Conservation (phyloP, 2,329 filamentous ascomycete species). For the Xylogone sp. region DNA sequence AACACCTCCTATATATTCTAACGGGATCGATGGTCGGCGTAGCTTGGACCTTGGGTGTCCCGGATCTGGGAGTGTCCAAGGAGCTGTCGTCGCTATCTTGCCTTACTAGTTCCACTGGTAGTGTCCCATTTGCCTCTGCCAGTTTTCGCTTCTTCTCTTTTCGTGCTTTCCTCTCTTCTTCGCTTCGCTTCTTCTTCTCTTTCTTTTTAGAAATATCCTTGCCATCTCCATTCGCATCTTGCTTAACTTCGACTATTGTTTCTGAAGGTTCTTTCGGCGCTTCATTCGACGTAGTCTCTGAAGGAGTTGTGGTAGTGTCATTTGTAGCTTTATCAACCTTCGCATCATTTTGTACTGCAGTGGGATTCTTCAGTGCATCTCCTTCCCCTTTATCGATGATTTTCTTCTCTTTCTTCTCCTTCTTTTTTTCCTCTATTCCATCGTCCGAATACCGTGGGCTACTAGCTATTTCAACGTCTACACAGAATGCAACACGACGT, state of each 20-base stretch:
- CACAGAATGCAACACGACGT: constrained; percentile 87
- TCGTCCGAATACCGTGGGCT: constrained; percentile 73
- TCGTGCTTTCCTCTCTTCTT: constrained; percentile 86
- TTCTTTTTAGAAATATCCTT: constrained; percentile 65
- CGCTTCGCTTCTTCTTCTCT: constrained; percentile 93
- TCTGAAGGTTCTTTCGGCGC: constrained; percentile 30
- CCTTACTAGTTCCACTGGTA: constrained; percentile 78
- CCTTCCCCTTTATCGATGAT: constrained; percentile 71
- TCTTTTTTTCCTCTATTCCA: constrained; percentile 40
- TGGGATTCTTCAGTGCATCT: constrained; percentile 66
- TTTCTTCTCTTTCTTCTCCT: constrained; percentile 44
- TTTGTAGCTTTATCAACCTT: constrained; percentile 54
- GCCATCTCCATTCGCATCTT: constrained; percentile 26
- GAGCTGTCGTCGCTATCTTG: constrained; percentile 62
- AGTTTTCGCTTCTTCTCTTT: constrained; percentile 84
- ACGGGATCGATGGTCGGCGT: constrained; percentile 86
- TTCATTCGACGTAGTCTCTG: constrained; percentile 36
- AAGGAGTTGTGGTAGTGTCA: constrained; percentile 38
- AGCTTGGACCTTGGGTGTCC: constrained; percentile 50
- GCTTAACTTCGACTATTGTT: constrained; percentile 22
- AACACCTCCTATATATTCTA: constrained; percentile 90
- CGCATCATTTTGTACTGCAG: constrained; percentile 54
- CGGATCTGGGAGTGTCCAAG: constrained; percentile 23
- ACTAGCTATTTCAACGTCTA: constrained; percentile 94
- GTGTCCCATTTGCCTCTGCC: constrained; percentile 81